phyloP scores from a whole-genome alignment of 2,329 filamentous ascomycete genomes.

The Colletotrichum tabaci region DNA sequence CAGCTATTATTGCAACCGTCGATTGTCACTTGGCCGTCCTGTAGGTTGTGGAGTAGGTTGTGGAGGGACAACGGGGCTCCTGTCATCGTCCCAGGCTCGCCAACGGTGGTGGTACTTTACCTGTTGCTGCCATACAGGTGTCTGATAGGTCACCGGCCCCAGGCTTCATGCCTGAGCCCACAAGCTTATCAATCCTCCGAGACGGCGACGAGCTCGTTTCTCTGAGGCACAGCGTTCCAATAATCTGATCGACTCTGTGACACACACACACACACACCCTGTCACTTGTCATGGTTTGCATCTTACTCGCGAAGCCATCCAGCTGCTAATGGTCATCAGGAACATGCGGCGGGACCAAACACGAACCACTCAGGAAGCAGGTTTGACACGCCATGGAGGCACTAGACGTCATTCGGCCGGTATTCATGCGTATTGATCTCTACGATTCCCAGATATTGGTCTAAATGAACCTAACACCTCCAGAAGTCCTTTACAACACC shows the following conservation, averaged over 20 bases:
- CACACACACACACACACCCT: background rate
- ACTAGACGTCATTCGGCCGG: background rate
- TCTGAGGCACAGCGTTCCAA: slow-evolving; percentile 6
- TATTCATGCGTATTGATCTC: slow-evolving; percentile 28
- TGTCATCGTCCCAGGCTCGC: background rate
- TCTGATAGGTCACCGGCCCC: background rate
- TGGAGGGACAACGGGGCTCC: too few species aligned
- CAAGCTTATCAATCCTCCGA: slow-evolving; percentile 26
- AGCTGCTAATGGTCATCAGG: background rate
- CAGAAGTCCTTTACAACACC: background rate
- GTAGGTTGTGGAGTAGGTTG: too few species aligned
- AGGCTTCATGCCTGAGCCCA: slow-evolving; percentile 6
- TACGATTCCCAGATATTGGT: slow-evolving; percentile 16
- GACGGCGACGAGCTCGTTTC: slow-evolving; percentile 9
- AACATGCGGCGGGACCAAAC: background rate
- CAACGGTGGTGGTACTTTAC: background rate
- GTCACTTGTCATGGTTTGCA: background rate
- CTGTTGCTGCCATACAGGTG: background rate
- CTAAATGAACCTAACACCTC: slow-evolving; percentile 28
- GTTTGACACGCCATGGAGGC: background rate
- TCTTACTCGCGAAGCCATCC: background rate
- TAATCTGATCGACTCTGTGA: background rate
- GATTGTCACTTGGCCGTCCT: too few species aligned
- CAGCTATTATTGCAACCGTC: background rate
- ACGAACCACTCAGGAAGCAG: background rate